A percentile compares a stretch with the other conserved stretches of the same genome.
Evolutionary conservation across 441 rosid genomes (phyloP).

Genomic region (Brassica hybrid): DNA sequence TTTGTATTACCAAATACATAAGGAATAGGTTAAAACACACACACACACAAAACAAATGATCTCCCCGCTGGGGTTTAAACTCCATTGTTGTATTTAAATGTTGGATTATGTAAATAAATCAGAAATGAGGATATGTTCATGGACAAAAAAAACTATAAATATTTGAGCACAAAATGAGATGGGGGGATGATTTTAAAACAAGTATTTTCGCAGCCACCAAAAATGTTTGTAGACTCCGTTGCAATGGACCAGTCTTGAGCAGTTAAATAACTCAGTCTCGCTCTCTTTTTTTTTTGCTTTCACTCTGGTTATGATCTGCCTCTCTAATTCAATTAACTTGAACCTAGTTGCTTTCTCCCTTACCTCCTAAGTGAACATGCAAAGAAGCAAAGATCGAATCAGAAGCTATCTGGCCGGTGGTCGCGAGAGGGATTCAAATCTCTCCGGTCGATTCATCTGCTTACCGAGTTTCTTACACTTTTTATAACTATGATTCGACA

Average conservation of each 20-base stretch:
- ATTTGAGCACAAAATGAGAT: no score
- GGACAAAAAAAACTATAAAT: no score
- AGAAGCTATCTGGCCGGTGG: constrained; percentile 78
- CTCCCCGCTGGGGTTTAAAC: not conserved
- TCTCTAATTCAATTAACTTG: no score
- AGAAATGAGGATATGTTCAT: not conserved
- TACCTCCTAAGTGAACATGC: no score
- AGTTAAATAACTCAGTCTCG: no score
- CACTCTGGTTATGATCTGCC: no score
- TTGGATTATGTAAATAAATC: constrained; percentile 29
- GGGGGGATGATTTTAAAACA: no score
- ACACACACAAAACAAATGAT: no score
- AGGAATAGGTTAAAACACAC: not conserved
- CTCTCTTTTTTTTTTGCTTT: no score
- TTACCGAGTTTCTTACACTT: constrained; percentile 77
- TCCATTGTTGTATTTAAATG: constrained; percentile 6
- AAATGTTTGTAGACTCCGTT: not conserved
- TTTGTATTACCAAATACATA: not conserved
- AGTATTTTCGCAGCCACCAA: not conserved
- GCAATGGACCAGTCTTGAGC: not conserved
- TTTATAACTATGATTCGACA: not conserved
- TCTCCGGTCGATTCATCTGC: constrained; percentile 65
- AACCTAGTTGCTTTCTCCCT: no score
- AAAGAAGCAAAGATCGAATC: constrained; percentile 36
- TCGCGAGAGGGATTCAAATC: constrained; percentile 47